phyloP scores from a whole-genome alignment of 2,329 filamentous ascomycete species.

The Fusarium circinatum region DNA sequence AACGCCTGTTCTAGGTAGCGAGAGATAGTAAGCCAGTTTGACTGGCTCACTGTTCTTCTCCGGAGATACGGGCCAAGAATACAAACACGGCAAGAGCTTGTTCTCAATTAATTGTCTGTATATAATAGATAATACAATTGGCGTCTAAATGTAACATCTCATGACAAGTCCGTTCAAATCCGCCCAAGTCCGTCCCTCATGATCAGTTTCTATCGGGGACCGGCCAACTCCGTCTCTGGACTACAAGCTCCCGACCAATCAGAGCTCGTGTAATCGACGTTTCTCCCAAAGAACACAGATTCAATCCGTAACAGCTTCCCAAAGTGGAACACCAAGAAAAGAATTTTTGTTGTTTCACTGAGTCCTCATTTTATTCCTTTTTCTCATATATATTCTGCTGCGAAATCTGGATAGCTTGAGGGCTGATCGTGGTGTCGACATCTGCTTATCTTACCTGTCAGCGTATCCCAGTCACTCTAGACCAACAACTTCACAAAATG shows the following conservation, averaged over 20 bases:
- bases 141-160: background rate
- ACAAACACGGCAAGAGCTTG: background rate
- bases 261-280: conserved; percentile 14
- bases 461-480: background rate
- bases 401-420: background rate
- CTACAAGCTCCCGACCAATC: conserved; percentile 22
- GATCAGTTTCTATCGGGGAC: conserved; percentile 22
- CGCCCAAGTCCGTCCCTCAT: conserved; percentile 27
- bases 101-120: background rate
- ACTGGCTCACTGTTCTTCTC: background rate
- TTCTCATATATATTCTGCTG: background rate
- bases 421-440: background rate
- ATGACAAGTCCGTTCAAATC: conserved; percentile 12
- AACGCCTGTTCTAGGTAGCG: background rate
- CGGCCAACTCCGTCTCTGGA: conserved; percentile 33
- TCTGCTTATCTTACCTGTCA: background rate
- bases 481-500: conserved; percentile 22
- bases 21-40: background rate
- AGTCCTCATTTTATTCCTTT: background rate
- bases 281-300: conserved; percentile 26
- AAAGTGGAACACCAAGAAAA: conserved; percentile 20
- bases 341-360: conserved; percentile 12
- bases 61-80: background rate
- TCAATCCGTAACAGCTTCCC: conserved; percentile 34
- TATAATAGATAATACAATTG: background rate